phyloP scores from a whole-genome alignment of 257 asterid species.

The Ilex aquifolium region DNA sequence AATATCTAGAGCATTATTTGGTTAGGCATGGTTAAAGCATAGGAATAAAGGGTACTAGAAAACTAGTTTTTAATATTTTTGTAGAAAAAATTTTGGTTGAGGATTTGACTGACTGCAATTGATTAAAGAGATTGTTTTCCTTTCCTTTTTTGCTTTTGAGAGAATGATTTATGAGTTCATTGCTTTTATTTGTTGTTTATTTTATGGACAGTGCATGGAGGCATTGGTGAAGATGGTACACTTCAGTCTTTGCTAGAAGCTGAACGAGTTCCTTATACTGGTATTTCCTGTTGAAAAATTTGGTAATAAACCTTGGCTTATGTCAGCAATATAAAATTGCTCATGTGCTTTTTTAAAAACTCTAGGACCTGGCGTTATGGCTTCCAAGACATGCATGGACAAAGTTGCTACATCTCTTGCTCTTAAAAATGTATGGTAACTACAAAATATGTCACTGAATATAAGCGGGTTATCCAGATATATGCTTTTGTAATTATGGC shows the following conservation, averaged over 20 bases:
- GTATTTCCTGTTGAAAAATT: conserved; percentile 21
- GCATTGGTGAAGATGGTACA: conserved; percentile 91
- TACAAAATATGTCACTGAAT: neutral
- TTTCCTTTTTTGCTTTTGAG: neutral
- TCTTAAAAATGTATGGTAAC: conserved; percentile 65
- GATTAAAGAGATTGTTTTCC: neutral
- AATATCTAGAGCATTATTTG: too few relatives aligned
- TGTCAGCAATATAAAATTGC: conserved; percentile 15
- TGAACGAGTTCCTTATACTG: conserved; percentile 68
- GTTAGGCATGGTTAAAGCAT: too few relatives aligned
- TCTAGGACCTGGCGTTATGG: conserved; percentile 67
- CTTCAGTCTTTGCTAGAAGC: conserved; percentile 75
- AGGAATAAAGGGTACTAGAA: too few relatives aligned
- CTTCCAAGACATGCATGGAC: conserved; percentile 84
- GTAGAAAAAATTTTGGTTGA: neutral
- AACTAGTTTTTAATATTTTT: too few relatives aligned
- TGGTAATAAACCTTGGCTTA: neutral
- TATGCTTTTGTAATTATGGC: neutral
- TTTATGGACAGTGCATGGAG: conserved; percentile 70
- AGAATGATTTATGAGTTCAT: too few relatives aligned
- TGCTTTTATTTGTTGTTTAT: conserved; percentile 7
- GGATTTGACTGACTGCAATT: neutral
- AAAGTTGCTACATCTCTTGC: conserved; percentile 83
- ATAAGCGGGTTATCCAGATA: neutral
- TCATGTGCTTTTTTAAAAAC: conserved; percentile 17